Percentiles rank a stretch among this genome's conserved stretches.
Conservation (phyloP, 345 rosid genomes). For the Dovyalis caffra region DNA sequence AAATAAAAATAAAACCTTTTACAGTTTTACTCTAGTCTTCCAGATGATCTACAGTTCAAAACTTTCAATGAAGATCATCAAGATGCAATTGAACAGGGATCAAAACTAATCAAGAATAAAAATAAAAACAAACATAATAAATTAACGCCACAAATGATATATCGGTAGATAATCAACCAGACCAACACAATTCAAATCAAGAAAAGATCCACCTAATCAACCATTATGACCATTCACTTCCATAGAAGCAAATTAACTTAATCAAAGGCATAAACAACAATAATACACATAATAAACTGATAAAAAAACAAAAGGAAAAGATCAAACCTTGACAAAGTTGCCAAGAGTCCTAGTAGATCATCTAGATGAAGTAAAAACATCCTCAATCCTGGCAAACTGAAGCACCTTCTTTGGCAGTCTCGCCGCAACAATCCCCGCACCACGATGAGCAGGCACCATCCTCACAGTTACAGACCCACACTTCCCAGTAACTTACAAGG, state of each 20-base stretch:
- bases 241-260: background rate
- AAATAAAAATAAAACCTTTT: too few species aligned
- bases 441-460: slow-evolving; percentile 82
- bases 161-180: too few species aligned
- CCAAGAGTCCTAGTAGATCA: slow-evolving; percentile 83
- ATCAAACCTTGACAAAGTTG: slow-evolving; percentile 68
- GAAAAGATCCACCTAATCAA: too few species aligned
- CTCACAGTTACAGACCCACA: slow-evolving; percentile 70
- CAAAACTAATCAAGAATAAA: too few species aligned
- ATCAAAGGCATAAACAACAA: background rate
- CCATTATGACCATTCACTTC: too few species aligned
- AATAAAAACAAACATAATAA: too few species aligned
- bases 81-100: too few species aligned
- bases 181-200: too few species aligned
- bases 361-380: slow-evolving; percentile 79
- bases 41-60: too few species aligned
- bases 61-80: too few species aligned
- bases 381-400: slow-evolving; percentile 78
- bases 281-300: background rate
- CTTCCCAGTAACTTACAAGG: slow-evolving; percentile 74
- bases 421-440: slow-evolving; percentile 81
- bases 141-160: too few species aligned
- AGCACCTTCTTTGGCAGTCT: slow-evolving; percentile 85
- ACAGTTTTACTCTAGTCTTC: too few species aligned
- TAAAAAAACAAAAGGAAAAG: background rate